Evolutionary conservation across 768 basidiomycete species (phyloP), one percentile per base, ranked within the genome.

Genomic region (Tubosaeta sp.): DNA sequence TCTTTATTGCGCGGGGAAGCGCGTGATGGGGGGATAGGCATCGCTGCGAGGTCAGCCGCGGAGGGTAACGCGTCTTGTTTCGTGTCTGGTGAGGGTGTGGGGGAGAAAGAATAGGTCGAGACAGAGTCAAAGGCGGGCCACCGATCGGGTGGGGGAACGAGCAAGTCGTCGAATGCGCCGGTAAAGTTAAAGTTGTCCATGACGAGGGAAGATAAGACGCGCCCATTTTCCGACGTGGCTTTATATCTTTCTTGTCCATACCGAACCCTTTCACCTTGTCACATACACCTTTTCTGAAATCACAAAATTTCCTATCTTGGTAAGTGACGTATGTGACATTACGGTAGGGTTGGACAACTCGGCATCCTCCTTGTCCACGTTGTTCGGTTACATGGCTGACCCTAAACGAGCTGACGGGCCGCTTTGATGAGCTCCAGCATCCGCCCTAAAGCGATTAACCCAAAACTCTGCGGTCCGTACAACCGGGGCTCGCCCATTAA

Each of bases 381-480:
- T 60, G 58, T 38, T 45, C 48, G 50, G 48, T 13, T 44, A 29
- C 6, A 9, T 29, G 9, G 3, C 2, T 22, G 22, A 22, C 22
- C 29, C 29, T 29, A 60, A 5, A 59, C 38, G 1, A 53, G 39
- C 5, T 26, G 14, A 2, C 48, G 48, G 7, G 60, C 60, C 16
- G 59, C 68, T 48, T 72, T 75, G 25, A 74, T 49, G 29, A 71
- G 53, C 14, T 77, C 75, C 48, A 80, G 59, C 58, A 79, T 68
- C 25, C 65, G 58, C 11, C 73, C 72, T 56, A 79, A 50, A 17
- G 75, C 76, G 16, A 80, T 65, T 51, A 76, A 51, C 10, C 78
- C 77, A 45, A 78, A 79, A 56, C 74, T 76, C 54, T 71, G 71
- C 7, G 73, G 62, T 1, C 77, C 77, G 53, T 71, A 79, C 43